Evolutionary conservation across 495 filamentous ascomycete genomes (phyloP).

Genomic region (Podospora anserina): DNA sequence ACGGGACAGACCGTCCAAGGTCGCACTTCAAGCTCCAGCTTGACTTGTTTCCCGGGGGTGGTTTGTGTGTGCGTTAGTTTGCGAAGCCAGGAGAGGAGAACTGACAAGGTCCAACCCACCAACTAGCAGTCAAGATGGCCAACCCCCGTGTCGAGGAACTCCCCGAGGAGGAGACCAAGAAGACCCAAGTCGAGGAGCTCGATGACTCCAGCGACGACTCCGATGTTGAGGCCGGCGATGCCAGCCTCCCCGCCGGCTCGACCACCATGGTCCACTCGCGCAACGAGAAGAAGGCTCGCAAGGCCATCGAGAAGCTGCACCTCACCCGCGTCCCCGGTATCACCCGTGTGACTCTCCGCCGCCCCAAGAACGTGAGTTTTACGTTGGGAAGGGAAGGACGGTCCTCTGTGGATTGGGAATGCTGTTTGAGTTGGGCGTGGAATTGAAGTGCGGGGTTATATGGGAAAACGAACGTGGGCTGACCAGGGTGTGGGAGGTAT

Average conservation of each 20-base stretch:
- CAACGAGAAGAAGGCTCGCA: slow-evolving; percentile 99
- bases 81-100: slow-evolving; percentile 11
- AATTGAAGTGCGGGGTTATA: neutral
- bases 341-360: slow-evolving; percentile 92
- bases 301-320: slow-evolving; percentile 96
- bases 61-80: slow-evolving; percentile 23
- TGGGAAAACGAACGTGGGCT: slow-evolving; percentile 18
- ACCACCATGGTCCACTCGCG: slow-evolving; percentile 89
- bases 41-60: neutral
- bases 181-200: slow-evolving; percentile 73
- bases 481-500: slow-evolving; percentile 19
- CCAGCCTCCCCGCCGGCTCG: slow-evolving; percentile 77
- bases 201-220: slow-evolving; percentile 70
- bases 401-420: neutral
- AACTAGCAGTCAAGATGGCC: slow-evolving; percentile 62
- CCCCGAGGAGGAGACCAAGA: slow-evolving; percentile 83
- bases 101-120: slow-evolving; percentile 25
- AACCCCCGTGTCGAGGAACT: slow-evolving; percentile 98
- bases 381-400: neutral
- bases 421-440: neutral
- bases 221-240: slow-evolving; percentile 65
- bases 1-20: neutral
- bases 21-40: neutral
- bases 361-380: slow-evolving; percentile 91
- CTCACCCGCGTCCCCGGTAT: slow-evolving; percentile 95